A percentile compares a stretch with the other conserved stretches of the same genome.
Evolutionary conservation across 2,329 filamentous ascomycete species (phyloP).

Genomic region (Aspergillus versicolor): DNA sequence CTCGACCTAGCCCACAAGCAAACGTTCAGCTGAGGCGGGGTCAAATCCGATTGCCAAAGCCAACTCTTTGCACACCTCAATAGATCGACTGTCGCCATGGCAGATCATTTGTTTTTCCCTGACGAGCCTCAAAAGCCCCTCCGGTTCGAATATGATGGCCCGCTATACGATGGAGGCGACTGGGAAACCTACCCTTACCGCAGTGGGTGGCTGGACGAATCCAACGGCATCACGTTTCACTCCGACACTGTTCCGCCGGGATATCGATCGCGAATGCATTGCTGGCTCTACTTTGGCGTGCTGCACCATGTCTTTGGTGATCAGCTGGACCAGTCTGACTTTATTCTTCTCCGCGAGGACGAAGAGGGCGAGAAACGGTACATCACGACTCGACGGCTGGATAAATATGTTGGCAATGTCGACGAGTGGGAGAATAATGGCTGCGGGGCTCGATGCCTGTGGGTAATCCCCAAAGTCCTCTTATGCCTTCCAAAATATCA

Average conservation of each 20-base stretch:
- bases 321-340: neutral
- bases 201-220: neutral
- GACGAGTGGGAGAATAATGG: neutral
- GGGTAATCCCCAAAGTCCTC: neutral
- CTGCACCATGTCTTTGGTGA: conserved; percentile 4
- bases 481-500: neutral
- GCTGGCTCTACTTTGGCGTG: conserved; percentile 2
- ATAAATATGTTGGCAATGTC: neutral
- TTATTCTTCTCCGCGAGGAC: neutral
- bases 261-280: neutral
- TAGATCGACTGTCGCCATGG: neutral
- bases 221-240: neutral
- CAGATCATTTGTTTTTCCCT: neutral
- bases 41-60: neutral
- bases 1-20: neutral
- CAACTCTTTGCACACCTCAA: neutral
- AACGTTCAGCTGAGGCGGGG: neutral
- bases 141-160: neutral
- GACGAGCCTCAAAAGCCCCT: neutral
- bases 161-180: neutral
- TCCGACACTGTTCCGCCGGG: neutral
- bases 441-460: neutral
- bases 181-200: neutral
- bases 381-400: neutral
- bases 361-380: neutral